Base-by-base conservation (phyloP, 2,329 filamentous ascomycete genomes). In the Microcyclospora pomicola region DNA sequence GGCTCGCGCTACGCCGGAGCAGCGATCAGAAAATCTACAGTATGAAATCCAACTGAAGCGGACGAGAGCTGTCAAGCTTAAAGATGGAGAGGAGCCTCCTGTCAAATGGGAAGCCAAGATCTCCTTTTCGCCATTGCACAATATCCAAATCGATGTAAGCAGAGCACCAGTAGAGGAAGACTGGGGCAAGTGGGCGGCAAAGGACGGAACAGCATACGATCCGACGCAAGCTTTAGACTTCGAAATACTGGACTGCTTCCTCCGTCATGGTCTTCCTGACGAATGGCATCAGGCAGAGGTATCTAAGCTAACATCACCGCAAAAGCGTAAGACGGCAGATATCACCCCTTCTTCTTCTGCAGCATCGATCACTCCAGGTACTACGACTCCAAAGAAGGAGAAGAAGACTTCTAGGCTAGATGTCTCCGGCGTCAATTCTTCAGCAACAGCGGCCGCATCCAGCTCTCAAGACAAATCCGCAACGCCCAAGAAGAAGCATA, bases 191-290 rank as follows among this genome's bases (percentile, higher is more conserved):
- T 52, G 54, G 31, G 53, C 50, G 7, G 52, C 53, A 59, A 86
- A 82, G 61, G 68, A 81, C 45, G 84, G 73, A 59, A 87, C 93
- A 49, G 73, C 82, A 10, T 88, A 95, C 27, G 83, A 96, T 51
- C 81, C 85, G 1, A 77, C 77, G 2, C 75, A 86, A 59, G 77
- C 81, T 9, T 72, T 98, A 33, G 85, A 95, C 54, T 63, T 74
- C 6, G 73, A 84, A 39, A 91, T 98, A 39, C 60, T 98, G 0
- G 44, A 50, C 9, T 59, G 54, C 33, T 47, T 59, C 30, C 45
- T 64, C 10, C 38, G 47, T 5, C 46, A 50, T 31, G 52, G 49
- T 2, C 48, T 65, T 28, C 44, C 48, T 3, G 37, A 44, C 9
- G 44, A 24, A 5, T 40, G 13, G 38, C 42, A 3, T 34, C 5